These are phyloP conservation scores for Endoconidiophora laricicola DNA, from an alignment of 2,329 filamentous ascomycete species.

Conservation along the genomic window DNA sequence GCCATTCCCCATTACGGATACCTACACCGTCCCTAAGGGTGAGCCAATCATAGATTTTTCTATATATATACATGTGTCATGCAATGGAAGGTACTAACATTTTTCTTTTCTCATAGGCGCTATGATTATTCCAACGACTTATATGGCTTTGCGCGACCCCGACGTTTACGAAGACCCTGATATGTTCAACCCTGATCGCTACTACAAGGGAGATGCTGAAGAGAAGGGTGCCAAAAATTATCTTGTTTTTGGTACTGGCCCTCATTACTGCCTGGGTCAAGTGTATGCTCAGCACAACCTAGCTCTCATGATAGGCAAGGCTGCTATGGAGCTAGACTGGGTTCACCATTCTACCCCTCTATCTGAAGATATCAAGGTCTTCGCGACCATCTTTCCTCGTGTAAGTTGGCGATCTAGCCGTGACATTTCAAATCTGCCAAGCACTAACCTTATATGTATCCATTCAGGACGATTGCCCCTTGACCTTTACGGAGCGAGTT, in stretches of 20 bases:
- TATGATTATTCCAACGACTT: conserved; percentile 88
- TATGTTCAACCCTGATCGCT: conserved; percentile 75
- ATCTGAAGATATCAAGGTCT: conserved; percentile 94
- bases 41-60: conserved; percentile 15
- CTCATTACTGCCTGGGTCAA: conserved; percentile 93
- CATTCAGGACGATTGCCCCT: conserved; percentile 60
- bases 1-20: conserved; percentile 73
- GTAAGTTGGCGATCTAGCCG: conserved; percentile 32
- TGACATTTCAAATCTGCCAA: conserved; percentile 1
- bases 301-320: conserved; percentile 80
- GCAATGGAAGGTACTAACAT: conserved; percentile 12
- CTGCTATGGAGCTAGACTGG: conserved; percentile 76
- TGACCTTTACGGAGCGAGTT: conserved; percentile 45
- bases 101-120: conserved; percentile 35
- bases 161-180: conserved; percentile 87
- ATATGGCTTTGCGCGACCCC: conserved; percentile 77
- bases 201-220: conserved; percentile 79
- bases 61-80: not conserved
- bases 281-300: conserved; percentile 80
- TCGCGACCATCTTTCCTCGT: conserved; percentile 95
- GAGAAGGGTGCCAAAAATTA: conserved; percentile 81
- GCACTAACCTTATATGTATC: conserved; percentile 16
- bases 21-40: conserved; percentile 86
- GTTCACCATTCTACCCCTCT: conserved; percentile 65
- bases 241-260: conserved; percentile 86